Conservation (phyloP, 1,139 yeast species). For the Suhomyces maxii region DNA sequence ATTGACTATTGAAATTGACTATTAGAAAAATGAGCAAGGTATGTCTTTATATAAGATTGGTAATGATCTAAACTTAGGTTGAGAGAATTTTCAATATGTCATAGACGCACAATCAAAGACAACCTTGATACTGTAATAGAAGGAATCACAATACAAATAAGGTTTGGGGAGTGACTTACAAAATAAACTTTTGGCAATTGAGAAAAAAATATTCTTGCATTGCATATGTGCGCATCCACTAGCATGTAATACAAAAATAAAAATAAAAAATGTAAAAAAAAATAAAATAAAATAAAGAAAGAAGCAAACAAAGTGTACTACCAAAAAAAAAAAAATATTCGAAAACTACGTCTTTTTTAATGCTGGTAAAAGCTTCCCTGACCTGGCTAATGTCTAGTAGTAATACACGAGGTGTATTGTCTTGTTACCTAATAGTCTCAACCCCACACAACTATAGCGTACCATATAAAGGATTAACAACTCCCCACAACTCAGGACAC, state of each 20-base stretch:
- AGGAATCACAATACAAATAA: constrained; percentile 6
- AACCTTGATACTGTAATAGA: constrained; percentile 4
- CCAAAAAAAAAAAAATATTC: neutral
- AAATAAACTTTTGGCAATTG: constrained; percentile 2
- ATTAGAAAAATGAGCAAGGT: neutral
- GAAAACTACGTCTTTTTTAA: neutral
- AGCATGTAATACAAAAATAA: neutral
- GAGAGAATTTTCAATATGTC: constrained; percentile 6
- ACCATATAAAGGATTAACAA: too few relatives aligned
- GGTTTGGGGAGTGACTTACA: constrained; percentile 6
- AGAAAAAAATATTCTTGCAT: neutral
- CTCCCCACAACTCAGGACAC: too few relatives aligned
- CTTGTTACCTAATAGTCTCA: neutral
- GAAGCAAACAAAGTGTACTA: neutral
- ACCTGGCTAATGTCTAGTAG: neutral
- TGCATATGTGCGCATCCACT: neutral
- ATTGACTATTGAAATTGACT: neutral
- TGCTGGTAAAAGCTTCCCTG: neutral
- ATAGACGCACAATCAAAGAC: constrained; percentile 5
- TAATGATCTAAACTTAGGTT: constrained; percentile 4
- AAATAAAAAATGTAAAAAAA: neutral
- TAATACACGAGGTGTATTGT: neutral
- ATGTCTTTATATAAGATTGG: constrained; percentile 4
- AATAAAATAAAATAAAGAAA: neutral
- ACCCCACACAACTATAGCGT: neutral